Evolutionary conservation across 768 basidiomycete genomes (phyloP).

Genomic region (Leucosporidium scottii): DNA sequence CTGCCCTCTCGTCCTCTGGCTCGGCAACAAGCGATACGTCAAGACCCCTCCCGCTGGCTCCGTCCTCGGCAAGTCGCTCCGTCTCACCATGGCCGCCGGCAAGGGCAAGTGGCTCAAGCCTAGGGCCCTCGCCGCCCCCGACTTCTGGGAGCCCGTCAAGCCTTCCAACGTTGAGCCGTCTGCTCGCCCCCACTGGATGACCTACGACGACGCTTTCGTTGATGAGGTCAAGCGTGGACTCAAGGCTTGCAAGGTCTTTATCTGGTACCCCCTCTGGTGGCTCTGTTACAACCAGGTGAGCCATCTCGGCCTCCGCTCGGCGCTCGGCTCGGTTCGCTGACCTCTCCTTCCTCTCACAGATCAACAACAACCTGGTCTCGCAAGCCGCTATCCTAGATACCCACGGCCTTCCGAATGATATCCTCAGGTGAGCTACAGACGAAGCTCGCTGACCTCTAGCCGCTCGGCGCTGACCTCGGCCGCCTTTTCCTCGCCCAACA

Average conservation of each 20-base stretch:
- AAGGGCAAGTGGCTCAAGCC: slow-evolving; percentile 14
- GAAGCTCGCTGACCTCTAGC: not conserved
- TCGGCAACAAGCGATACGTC: slow-evolving; percentile 35
- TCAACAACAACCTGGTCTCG: slow-evolving; percentile 35
- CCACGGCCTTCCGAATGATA: slow-evolving; percentile 39
- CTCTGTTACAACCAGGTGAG: slow-evolving; percentile 30
- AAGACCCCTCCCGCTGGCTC: slow-evolving; percentile 20
- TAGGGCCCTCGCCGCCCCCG: slow-evolving; percentile 10
- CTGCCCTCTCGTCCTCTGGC: slow-evolving; percentile 28
- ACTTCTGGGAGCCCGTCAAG: slow-evolving; percentile 37
- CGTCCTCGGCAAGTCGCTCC: slow-evolving; percentile 19
- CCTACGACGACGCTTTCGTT: slow-evolving; percentile 38
- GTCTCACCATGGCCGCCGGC: slow-evolving; percentile 8
- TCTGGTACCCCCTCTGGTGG: slow-evolving; percentile 38
- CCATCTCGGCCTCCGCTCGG: not conserved
- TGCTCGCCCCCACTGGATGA: slow-evolving; percentile 37
- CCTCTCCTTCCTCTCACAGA: not conserved
- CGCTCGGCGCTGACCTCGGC: not conserved
- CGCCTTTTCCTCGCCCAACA: not conserved
- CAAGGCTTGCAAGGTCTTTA: slow-evolving; percentile 42
- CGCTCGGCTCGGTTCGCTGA: not conserved
- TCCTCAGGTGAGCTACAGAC: slow-evolving; percentile 23
- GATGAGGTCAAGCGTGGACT: slow-evolving; percentile 40
- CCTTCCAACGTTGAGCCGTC: slow-evolving; percentile 25
- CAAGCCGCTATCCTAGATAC: slow-evolving; percentile 40